Evolutionary conservation across 345 rosid genomes (phyloP).

Genomic region (Streptanthus diversifolius): DNA sequence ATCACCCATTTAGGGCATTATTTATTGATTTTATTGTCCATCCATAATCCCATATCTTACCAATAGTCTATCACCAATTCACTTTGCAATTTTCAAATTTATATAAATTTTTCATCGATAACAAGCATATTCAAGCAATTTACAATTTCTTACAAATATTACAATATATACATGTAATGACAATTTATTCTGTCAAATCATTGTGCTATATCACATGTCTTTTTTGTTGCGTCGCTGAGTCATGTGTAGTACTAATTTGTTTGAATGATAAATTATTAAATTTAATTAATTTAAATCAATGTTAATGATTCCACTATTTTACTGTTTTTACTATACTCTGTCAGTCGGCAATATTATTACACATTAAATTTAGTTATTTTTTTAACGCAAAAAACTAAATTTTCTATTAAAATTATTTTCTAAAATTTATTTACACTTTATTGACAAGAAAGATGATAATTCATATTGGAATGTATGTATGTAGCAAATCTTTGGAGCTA

Average conservation of each 20-base stretch:
- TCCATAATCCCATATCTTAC: neutral
- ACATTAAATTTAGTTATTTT: too few relatives aligned
- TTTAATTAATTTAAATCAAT: neutral
- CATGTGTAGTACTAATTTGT: neutral
- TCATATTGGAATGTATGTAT: neutral
- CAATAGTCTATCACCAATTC: neutral
- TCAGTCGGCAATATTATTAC: too few relatives aligned
- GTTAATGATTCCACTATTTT: too few relatives aligned
- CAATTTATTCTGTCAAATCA: neutral
- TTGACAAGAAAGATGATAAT: neutral
- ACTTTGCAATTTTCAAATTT: neutral
- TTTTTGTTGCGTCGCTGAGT: neutral
- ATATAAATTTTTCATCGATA: neutral
- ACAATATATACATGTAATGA: neutral
- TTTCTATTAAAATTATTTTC: too few relatives aligned
- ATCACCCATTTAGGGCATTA: neutral
- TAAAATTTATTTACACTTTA: neutral
- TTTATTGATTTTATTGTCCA: neutral
- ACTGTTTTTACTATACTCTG: too few relatives aligned
- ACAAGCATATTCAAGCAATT: neutral
- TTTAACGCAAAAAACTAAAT: too few relatives aligned
- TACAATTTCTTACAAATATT: neutral
- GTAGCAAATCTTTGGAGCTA: constrained; percentile 1
- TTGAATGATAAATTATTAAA: neutral
- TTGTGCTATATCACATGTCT: neutral